These are phyloP conservation scores for Daldinia concentrica DNA, from an alignment of 495 filamentous ascomycete species.

Conservation along the genomic window DNA sequence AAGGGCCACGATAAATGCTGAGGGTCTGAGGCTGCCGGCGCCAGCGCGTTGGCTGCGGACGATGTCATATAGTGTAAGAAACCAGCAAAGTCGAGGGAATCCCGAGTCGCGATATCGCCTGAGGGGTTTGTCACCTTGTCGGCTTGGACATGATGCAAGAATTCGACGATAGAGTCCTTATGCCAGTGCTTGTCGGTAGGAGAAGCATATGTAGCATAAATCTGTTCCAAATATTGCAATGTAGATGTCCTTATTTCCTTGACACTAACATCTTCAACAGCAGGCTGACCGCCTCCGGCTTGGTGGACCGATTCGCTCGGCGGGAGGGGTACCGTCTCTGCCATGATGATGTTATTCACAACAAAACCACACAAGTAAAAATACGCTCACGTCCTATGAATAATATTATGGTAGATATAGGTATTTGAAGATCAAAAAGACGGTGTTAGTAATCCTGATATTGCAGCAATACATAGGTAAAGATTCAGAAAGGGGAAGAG, in stretches of 20 bases:
- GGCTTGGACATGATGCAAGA: constrained; percentile 51
- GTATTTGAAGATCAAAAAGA: background rate
- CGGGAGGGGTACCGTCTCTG: constrained; percentile 36
- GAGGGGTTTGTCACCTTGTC: constrained; percentile 47
- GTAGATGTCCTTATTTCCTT: constrained; percentile 44
- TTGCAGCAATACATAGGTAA: constrained; percentile 14
- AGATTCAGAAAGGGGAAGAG: constrained; percentile 20
- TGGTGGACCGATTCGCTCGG: constrained; percentile 44
- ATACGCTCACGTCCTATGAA: background rate
- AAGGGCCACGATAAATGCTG: constrained; percentile 72
- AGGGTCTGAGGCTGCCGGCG: constrained; percentile 39
- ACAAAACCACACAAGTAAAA: background rate
- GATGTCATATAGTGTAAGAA: constrained; percentile 72
- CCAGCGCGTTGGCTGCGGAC: constrained; percentile 57
- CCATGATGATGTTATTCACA: constrained; percentile 34
- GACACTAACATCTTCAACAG: constrained; percentile 42
- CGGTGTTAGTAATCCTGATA: background rate
- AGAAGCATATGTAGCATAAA: constrained; percentile 51
- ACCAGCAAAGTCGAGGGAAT: constrained; percentile 57
- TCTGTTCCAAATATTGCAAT: constrained; percentile 50
- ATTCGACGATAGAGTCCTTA: constrained; percentile 49
- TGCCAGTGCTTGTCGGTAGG: constrained; percentile 47
- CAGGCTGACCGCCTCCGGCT: constrained; percentile 50
- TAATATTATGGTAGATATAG: background rate
- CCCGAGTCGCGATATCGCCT: constrained; percentile 49